phyloP scores from a whole-genome alignment of 2,329 filamentous ascomycete genomes.

The Diplodia corticola region DNA sequence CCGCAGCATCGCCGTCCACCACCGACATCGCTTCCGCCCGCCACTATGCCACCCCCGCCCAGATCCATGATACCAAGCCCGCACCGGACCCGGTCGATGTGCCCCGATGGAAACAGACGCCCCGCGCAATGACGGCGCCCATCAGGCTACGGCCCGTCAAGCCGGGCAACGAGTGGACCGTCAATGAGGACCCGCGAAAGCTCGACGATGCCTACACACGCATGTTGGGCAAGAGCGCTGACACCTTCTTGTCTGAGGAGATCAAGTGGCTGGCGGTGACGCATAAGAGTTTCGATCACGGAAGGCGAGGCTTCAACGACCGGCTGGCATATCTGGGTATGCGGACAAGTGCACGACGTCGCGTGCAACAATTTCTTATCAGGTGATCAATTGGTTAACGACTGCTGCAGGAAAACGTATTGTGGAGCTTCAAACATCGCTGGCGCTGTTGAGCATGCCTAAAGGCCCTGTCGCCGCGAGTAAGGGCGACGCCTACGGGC shows the following conservation, averaged over 20 bases:
- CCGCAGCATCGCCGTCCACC: slow-evolving; percentile 36
- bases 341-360: slow-evolving; percentile 26
- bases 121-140: slow-evolving; percentile 49
- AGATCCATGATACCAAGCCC: slow-evolving; percentile 23
- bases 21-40: slow-evolving; percentile 30
- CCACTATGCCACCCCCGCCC: slow-evolving; percentile 8
- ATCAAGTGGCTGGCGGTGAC: slow-evolving; percentile 96
- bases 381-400: not conserved
- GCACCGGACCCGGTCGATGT: slow-evolving; percentile 33
- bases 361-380: not conserved
- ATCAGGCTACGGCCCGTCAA: slow-evolving; percentile 59
- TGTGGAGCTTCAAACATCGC: slow-evolving; percentile 63
- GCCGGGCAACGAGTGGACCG: slow-evolving; percentile 60
- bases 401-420: slow-evolving; percentile 60
- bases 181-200: slow-evolving; percentile 73
- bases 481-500: slow-evolving; percentile 44
- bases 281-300: slow-evolving; percentile 98
- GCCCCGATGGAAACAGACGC: slow-evolving; percentile 55
- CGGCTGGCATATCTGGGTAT: slow-evolving; percentile 84
- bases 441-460: slow-evolving; percentile 58
- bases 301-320: slow-evolving; percentile 90
- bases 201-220: slow-evolving; percentile 77
- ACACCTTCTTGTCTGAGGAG: slow-evolving; percentile 79
- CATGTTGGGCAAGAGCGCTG: slow-evolving; percentile 72
- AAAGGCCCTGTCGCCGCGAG: slow-evolving; percentile 27